These are phyloP conservation scores for Mycena maculata DNA, from an alignment of 768 basidiomycete species.

Conservation along the genomic window DNA sequence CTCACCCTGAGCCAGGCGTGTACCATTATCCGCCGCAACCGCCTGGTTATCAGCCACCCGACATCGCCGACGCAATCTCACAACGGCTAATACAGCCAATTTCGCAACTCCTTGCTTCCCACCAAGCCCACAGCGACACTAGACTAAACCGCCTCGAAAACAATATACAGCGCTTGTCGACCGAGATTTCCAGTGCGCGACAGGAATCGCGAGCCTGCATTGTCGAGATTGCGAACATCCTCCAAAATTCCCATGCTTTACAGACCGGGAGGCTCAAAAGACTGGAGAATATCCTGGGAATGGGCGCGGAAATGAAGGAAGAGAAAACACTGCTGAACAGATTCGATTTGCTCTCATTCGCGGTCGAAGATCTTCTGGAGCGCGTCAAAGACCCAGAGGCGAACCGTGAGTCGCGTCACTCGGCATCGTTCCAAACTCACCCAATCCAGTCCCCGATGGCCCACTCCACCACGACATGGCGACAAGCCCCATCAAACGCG, in stretches of 20 bases:
- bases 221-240: conserved; percentile 24
- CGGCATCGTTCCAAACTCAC: neutral
- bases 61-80: neutral
- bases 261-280: conserved; percentile 32
- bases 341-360: conserved; percentile 37
- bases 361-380: conserved; percentile 38
- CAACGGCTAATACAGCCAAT: neutral
- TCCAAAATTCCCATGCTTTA: conserved; percentile 28
- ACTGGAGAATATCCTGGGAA: conserved; percentile 34
- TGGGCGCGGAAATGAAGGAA: conserved; percentile 29
- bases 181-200: conserved; percentile 22
- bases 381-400: conserved; percentile 38
- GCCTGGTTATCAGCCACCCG: neutral
- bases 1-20: neutral
- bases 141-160: conserved; percentile 26
- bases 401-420: conserved; percentile 19
- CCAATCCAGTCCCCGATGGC: conserved; percentile 2
- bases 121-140: conserved; percentile 10
- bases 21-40: neutral
- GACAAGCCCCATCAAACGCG: conserved; percentile 12
- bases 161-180: conserved; percentile 15
- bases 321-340: conserved; percentile 28
- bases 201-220: conserved; percentile 25
- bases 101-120: neutral
- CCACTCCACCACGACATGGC: conserved; percentile 29